Evolutionary conservation across 1,139 yeast species (phyloP), one percentile per base, ranked within the genome.

Genomic region (Blastobotrys capitulatus): DNA sequence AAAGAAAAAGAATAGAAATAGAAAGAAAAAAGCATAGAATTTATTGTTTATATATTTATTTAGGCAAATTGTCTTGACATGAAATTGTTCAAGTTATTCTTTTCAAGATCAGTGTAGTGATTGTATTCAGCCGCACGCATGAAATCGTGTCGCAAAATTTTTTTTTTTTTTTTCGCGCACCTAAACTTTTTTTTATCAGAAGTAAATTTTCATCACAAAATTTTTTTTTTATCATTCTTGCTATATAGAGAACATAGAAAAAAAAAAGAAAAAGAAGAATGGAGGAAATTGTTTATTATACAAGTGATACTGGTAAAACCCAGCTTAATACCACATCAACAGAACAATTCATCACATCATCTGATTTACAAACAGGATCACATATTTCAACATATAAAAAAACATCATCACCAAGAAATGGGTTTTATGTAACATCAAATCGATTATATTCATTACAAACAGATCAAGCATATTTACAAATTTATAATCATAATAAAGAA

Each of bases 401-500:
- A 53, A 47, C 63, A 12, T 60, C 66, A 4, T 70, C 76, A 47
- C 68, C 75, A 1, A 58, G 57, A 35, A 68, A 77, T 57, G 82
- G 82, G 10, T 73, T 80, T 1, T 70, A 61, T 1, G 55, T 73
- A 19, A 72, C 78, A 7, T 74, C 76, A 8, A 75, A 75, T 52
- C 69, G 78, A 47, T 66, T 82, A 16, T 75, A 86, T 52, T 80
- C 80, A 8, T 85, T 88, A 1, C 82, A 84, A 52, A 71, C 74
- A 20, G 78, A 76, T 43, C 86, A 84, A 61, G 92, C 97, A 0
- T 68, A 87, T 50, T 69, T 90, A 35, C 82, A 84, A 56, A 84
- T 85, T 1, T 90, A 88, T 63, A 69, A 80, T 2, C 79, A 83
- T 74, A 83, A 85, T 6, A 85, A 86, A 62, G 97, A 92, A 61